These are phyloP conservation scores for Fusarium torreyae DNA, from an alignment of 2,329 filamentous ascomycete genomes.

Conservation along the genomic window DNA sequence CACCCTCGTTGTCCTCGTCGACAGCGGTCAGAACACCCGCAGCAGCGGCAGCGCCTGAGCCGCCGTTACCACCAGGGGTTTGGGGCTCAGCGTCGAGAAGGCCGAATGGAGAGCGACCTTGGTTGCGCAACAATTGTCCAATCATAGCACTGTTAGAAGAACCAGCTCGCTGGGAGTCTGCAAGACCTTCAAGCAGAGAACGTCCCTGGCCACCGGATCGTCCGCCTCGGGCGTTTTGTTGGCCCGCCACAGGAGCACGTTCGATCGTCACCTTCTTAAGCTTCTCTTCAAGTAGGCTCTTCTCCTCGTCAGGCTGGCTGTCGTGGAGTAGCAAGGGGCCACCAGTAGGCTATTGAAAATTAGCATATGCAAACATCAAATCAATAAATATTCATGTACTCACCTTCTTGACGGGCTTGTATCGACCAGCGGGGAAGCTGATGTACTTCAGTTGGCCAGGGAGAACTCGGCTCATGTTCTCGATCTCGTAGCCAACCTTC, in stretches of 20 bases:
- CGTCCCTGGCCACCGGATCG: conserved; percentile 54
- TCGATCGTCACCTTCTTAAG: conserved; percentile 83
- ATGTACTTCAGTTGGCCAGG: conserved; percentile 96
- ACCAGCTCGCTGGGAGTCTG: conserved; percentile 53
- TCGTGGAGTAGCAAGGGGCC: conserved; percentile 94
- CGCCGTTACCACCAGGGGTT: conserved; percentile 57
- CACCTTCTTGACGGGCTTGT: conserved; percentile 92
- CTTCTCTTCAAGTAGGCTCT: conserved; percentile 90
- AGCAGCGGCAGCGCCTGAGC: conserved; percentile 76
- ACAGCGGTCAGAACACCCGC: conserved; percentile 88
- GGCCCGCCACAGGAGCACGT: conserved; percentile 71
- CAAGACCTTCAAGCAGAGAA: conserved; percentile 56
- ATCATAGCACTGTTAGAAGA: conserved; percentile 54
- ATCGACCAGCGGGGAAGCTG: conserved; percentile 90
- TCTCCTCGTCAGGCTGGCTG: conserved; percentile 82
- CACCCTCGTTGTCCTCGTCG: conserved; percentile 85
- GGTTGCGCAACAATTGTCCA: conserved; percentile 61
- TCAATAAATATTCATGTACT: conserved; percentile 42
- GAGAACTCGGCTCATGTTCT: conserved; percentile 96
- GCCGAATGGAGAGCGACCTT: conserved; percentile 55
- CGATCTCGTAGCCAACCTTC: conserved; percentile 95
- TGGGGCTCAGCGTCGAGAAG: conserved; percentile 47
- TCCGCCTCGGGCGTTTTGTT: conserved; percentile 51
- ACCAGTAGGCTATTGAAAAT: conserved; percentile 80
- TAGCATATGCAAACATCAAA: conserved; percentile 33